A percentile compares a stretch with the other conserved stretches of the same genome.
These are phyloP conservation scores for Penicillium brevicompactum DNA, from an alignment of 2,329 filamentous ascomycete species.

Conservation along the genomic window DNA sequence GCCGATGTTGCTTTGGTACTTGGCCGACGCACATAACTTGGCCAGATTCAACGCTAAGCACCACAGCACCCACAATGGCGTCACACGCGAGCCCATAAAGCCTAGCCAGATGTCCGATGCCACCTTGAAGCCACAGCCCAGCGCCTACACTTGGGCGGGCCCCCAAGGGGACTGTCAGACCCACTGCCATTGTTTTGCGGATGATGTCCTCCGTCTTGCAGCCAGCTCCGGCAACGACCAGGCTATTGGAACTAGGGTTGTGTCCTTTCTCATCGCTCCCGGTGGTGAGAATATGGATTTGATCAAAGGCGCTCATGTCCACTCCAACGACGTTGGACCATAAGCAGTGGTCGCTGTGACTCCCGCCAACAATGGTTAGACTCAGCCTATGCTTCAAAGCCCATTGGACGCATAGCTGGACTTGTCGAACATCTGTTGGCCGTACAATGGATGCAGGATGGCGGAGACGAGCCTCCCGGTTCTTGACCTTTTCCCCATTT, in stretches of 20 bases:
- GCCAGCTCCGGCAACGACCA: conserved; percentile 57
- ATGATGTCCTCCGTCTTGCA: conserved; percentile 61
- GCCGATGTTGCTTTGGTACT: conserved; percentile 52
- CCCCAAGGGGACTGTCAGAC: conserved; percentile 61
- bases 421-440: conserved; percentile 51
- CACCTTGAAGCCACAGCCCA: conserved; percentile 66
- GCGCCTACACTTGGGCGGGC: conserved; percentile 65
- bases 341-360: conserved; percentile 63
- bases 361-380: conserved; percentile 58
- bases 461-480: conserved; percentile 49
- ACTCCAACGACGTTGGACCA: conserved; percentile 56
- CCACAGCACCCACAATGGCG: conserved; percentile 55
- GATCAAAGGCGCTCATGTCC: conserved; percentile 61
- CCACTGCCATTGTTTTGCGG: conserved; percentile 46
- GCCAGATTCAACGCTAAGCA: conserved; percentile 9
- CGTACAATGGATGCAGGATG: conserved; percentile 48
- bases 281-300: conserved; percentile 39
- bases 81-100: conserved; percentile 62
- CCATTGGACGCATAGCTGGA: conserved; percentile 61
- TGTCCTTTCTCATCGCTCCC: not conserved
- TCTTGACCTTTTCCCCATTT: conserved; percentile 6
- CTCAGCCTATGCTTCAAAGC: conserved; percentile 50
- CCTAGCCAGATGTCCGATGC: conserved; percentile 63
- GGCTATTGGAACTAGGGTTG: conserved; percentile 16
- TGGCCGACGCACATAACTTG: conserved; percentile 50